Base-by-base conservation (phyloP, 2,329 filamentous ascomycete species). In the Ceratocystiopsis sp. region DNA sequence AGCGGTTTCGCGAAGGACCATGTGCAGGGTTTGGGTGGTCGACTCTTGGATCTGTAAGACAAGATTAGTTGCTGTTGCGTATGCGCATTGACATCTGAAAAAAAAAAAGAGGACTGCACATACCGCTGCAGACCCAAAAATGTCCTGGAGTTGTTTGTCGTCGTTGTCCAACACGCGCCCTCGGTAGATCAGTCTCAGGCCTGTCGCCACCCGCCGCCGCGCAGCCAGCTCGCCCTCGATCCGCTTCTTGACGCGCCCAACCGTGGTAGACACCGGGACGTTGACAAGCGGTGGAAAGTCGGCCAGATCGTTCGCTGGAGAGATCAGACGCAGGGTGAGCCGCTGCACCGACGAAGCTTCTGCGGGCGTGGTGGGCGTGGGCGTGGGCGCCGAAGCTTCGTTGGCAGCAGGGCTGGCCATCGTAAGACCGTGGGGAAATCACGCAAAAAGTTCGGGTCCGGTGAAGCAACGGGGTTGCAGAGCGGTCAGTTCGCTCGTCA, bases 141-240 rank as follows among this genome's bases (percentile, higher is more conserved):
- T 44, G 1, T 44, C 42, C 1, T 29, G 33, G 14, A 51, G 42
- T 15, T 45, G 48, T 35, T 37, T 40, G 3, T 33, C 36, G 18
- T 49, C 44, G 2, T 11, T 21, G 8, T 49, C 46, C 11, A 51
- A 15, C 16, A 51, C 40, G 2, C 48, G 48, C 14, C 49, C 49
- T 1, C 44, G 45, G 40, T 50, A 48, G n/a, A 51, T 51, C 18
- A 51, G 21, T 0, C 49, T 47, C 38, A 51, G 40, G 25, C 46
- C 48, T 12, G 16, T 13, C 15, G 35, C 8, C 13, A 44, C 44
- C 33, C 38, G 45, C 11, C 35, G 38, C 3, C 48, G 46, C 4
- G 32, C 15, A 0, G 40, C 19, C 8, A 51, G 29, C 18, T 49
- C 40, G 2, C 18, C 34, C 14, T 40, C 46, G 17, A 48, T 43